A percentile compares a stretch with the other conserved stretches of the same genome.
Evolutionary conservation across 257 asterid genomes (phyloP).

Genomic region (Gynochthodes officinalis): DNA sequence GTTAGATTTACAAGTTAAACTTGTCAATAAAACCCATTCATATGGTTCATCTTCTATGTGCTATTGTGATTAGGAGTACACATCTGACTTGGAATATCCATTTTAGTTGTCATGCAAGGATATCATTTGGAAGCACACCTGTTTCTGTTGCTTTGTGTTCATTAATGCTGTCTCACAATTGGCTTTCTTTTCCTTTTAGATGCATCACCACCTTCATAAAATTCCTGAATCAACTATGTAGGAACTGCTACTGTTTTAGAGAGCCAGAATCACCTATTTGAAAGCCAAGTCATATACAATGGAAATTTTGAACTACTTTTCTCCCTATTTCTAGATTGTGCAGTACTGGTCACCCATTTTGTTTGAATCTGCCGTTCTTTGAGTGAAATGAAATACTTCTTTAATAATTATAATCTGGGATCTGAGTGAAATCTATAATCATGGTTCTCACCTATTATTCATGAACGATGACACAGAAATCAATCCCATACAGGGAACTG

Average conservation of each 20-base stretch:
- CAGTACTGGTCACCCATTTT: not conserved
- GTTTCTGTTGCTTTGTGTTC: not conserved
- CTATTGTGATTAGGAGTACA: not conserved
- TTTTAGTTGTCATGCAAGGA: not conserved
- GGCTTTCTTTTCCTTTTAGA: not conserved
- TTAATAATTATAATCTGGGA: conserved; percentile 42
- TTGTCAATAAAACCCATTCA: not conserved
- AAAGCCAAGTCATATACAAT: not conserved
- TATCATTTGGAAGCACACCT: not conserved
- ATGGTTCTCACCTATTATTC: too few species aligned
- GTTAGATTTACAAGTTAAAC: not conserved
- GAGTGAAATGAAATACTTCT: conserved; percentile 3
- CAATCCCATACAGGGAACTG: too few species aligned
- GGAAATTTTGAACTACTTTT: not conserved
- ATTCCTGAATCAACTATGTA: not conserved
- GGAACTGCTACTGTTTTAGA: not conserved
- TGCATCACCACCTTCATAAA: not conserved
- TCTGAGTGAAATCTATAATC: conserved; percentile 55
- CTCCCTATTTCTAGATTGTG: not conserved
- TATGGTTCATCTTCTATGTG: not conserved
- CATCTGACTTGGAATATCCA: not conserved
- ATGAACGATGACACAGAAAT: too few species aligned
- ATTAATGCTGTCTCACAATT: not conserved
- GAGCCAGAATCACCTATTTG: too few species aligned
- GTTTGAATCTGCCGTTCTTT: not conserved